A percentile compares a stretch with the other conserved stretches of the same genome.
phyloP scores from a whole-genome alignment of 108 stramenopile genomes.

The Fragilaria radians region DNA sequence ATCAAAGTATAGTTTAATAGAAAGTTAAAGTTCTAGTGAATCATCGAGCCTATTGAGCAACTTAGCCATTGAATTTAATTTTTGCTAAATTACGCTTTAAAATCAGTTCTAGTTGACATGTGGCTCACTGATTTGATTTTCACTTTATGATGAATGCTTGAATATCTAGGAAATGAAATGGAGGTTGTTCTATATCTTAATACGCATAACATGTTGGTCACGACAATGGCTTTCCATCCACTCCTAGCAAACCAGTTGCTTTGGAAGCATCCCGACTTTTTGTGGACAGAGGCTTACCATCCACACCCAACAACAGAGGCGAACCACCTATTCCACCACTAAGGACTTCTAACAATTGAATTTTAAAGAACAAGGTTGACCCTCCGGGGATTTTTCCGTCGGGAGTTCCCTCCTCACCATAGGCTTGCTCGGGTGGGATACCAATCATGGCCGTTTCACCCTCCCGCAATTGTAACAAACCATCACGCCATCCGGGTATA shows the following conservation, averaged over 20 bases:
- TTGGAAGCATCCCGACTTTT: slow-evolving; percentile 24
- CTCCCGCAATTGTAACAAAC: slow-evolving; percentile 70
- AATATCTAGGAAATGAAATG: no score
- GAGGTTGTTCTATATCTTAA: no score
- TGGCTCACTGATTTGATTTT: no score
- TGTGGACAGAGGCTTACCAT: slow-evolving; percentile 46
- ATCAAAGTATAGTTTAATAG: no score
- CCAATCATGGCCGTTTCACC: slow-evolving; percentile 86
- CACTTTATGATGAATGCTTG: no score
- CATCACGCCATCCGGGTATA: slow-evolving; percentile 72
- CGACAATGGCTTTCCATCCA: slow-evolving; percentile 61
- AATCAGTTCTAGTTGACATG: no score
- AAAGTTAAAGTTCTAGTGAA: no score
- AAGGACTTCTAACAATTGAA: slow-evolving; percentile 76
- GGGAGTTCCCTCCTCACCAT: slow-evolving; percentile 70
- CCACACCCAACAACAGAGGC: slow-evolving; percentile 59
- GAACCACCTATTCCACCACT: slow-evolving; percentile 61
- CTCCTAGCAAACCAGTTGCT: slow-evolving; percentile 42
- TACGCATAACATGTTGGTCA: no score
- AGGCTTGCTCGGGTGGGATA: slow-evolving; percentile 71
- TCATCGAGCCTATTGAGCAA: no score
- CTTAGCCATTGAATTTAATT: no score
- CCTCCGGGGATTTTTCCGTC: slow-evolving; percentile 82
- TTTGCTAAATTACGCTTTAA: no score
- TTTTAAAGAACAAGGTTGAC: slow-evolving; percentile 79